Base-by-base conservation (phyloP, 2,329 filamentous ascomycete genomes). In the Dothistroma pini region DNA sequence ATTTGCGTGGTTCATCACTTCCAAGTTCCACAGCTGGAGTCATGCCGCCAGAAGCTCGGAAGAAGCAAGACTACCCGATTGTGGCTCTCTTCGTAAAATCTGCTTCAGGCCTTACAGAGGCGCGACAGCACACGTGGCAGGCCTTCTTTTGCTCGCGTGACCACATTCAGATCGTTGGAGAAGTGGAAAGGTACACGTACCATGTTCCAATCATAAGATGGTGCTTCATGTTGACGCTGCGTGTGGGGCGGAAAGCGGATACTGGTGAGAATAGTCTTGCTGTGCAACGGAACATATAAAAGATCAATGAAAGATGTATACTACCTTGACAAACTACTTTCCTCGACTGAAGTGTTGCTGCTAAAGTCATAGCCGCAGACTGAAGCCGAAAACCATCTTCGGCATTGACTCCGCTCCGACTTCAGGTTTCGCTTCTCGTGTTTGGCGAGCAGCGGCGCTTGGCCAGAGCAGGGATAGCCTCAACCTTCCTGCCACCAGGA, bases 121-220 rank as follows among this genome's bases (percentile, higher is more conserved):
- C n/a, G n/a, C 32, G 48, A 22, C 34, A 16, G 29, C 1, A 29
- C 25, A 22, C 29, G 21, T 22, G 41, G 29, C 49, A 16, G 31
- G 25, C 54, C 22, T 34, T 12, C 16, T 21, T 25, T 12, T n/a
- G 44, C 41, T 52, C 31, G 52, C 10, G n/a, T 22, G 48, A 64
- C 16, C 48, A 21, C 22, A 51, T 9, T 3, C 3, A 29, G 29
- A 31, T 3, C 16, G 21, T 35, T 31, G 48, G 47, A 41, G 38
- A 51, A 50, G 55, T 35, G 47, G 32, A 51, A 50, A 50, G 48
- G 21, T 52, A 14, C 32, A 64, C 66, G 56, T 65, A 72, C 91
- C 91, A 96, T 58, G 91, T 96, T 65, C 91, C 91, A 72, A 93
- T 86, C 89, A 96, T 95, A 74, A 96, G 82, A 79, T 96, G 90